Evolutionary conservation across 331 rosid species (phyloP).

Genomic region (Quercus lobata): DNA sequence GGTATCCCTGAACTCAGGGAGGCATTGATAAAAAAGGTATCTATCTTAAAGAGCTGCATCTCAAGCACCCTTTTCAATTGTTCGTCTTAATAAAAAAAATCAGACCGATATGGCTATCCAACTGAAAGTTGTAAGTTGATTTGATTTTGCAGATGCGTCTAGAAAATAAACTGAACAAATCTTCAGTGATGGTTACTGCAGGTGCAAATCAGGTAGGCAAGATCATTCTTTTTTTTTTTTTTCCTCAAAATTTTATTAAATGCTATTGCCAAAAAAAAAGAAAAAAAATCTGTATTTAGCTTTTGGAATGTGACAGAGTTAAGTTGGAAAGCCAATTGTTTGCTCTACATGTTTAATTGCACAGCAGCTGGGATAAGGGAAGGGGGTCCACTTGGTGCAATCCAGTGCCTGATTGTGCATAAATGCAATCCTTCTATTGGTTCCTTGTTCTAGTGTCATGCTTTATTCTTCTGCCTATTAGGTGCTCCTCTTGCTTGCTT

Average conservation of each 20-base stretch:
- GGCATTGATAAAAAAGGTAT: conserved; percentile 67
- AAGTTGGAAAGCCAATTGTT: not conserved
- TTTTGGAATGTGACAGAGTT: not conserved
- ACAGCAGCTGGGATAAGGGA: not conserved
- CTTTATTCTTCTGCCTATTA: not conserved
- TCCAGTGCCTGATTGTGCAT: not conserved
- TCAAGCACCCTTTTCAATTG: not conserved
- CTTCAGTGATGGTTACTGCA: conserved; percentile 97
- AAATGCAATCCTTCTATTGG: not conserved
- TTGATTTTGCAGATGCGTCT: conserved; percentile 52
- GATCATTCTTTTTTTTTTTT: not conserved
- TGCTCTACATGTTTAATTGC: not conserved
- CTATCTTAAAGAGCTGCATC: not conserved
- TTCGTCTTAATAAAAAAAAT: not conserved
- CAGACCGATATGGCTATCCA: not conserved
- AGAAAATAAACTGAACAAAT: conserved; percentile 79
- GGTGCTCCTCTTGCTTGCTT: not conserved
- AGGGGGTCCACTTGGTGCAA: not conserved
- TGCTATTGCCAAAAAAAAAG: not conserved
- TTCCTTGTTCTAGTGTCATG: not conserved
- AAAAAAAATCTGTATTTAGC: not conserved
- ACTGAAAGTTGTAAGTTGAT: not conserved
- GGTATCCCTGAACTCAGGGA: conserved; percentile 82
- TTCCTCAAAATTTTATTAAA: not conserved
- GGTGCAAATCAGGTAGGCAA: conserved; percentile 97